Evolutionary conservation across 1,139 yeast species (phyloP), one percentile per base, ranked within the genome.

Genomic region (Geotrichum cucujoidarum): DNA sequence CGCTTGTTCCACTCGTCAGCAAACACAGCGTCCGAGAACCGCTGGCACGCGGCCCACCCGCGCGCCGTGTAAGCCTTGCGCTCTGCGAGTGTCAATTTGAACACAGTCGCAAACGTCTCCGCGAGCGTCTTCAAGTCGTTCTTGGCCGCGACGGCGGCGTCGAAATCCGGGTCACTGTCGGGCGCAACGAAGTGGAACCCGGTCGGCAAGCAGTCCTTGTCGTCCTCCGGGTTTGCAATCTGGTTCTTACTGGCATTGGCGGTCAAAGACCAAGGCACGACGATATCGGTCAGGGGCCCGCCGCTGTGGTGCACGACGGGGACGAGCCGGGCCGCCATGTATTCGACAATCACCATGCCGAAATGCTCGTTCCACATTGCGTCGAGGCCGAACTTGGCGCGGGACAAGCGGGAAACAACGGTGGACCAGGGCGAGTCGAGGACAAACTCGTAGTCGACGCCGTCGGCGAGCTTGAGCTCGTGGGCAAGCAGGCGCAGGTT

Each of bases 341-440:
- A 90, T 66, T 94, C 99, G 7, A 92, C 98, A 6, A 92, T 94
- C 1, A 96, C 95, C 61, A 94, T 94, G 17, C 99, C 99, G 64
- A 94, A 94, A 69, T 94, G 99, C 69, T 94, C 99, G 66, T 94
- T 92, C 98, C 98, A 94, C 99, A 94, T 94, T 24, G 96, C 92
- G 61, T 94, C 90, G 42, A 92, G 72, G 2, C 98, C 98, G 58
- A 78, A 81, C 34, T 81, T 78, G 1, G 90, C 78, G 7, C 66
- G 68, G n/a, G 72, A 61, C 40, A 94, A 70, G 54, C 77, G 75
- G 30, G 67, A 60, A 39, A 77, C 71, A 17, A 94, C 81, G 24
- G 73, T 76, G 1, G 71, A 73, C 70, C 88, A 87, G 4, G 88
- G 75, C 36, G 92, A 83, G 65, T 92, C 95, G 6, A 86, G 76